Conservation (phyloP, 2,329 filamentous ascomycete genomes). For the Calonectria fujianensis region DNA sequence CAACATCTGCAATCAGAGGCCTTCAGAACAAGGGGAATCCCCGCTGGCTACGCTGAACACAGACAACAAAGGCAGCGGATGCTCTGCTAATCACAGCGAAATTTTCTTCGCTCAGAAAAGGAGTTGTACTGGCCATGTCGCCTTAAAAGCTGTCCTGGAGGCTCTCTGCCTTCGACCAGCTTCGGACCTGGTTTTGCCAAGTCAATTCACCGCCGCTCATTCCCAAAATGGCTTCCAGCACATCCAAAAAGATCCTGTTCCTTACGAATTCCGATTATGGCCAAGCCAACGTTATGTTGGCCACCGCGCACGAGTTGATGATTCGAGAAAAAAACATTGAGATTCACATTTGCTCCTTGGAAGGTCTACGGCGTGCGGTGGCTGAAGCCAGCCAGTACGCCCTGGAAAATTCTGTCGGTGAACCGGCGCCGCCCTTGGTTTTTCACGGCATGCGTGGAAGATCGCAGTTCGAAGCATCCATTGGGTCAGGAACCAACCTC, state of each 20-base stretch:
- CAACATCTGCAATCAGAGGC: not conserved
- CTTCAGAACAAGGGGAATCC: not conserved
- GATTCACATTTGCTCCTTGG: conserved; percentile 28
- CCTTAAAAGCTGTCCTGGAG: not conserved
- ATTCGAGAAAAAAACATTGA: not conserved
- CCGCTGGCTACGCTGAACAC: not conserved
- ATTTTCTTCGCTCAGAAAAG: not conserved
- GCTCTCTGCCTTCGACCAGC: not conserved
- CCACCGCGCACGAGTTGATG: conserved; percentile 28
- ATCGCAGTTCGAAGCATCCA: conserved; percentile 27
- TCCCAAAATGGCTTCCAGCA: not conserved
- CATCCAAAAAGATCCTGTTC: conserved; percentile 20
- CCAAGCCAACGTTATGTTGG: conserved; percentile 37
- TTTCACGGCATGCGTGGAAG: conserved; percentile 20
- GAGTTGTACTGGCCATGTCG: not conserved
- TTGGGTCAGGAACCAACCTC: conserved; percentile 9
- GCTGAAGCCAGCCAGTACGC: conserved; percentile 9
- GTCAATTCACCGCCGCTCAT: not conserved
- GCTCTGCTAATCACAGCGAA: no score
- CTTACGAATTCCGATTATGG: conserved; percentile 25
- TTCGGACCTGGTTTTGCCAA: no score
- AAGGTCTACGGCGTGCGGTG: not conserved
- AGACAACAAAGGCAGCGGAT: not conserved
- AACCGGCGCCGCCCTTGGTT: not conserved
- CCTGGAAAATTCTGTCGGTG: not conserved